Conservation (phyloP, 1,284 basidiomycete genomes). For the Phenoliferia sp. region DNA sequence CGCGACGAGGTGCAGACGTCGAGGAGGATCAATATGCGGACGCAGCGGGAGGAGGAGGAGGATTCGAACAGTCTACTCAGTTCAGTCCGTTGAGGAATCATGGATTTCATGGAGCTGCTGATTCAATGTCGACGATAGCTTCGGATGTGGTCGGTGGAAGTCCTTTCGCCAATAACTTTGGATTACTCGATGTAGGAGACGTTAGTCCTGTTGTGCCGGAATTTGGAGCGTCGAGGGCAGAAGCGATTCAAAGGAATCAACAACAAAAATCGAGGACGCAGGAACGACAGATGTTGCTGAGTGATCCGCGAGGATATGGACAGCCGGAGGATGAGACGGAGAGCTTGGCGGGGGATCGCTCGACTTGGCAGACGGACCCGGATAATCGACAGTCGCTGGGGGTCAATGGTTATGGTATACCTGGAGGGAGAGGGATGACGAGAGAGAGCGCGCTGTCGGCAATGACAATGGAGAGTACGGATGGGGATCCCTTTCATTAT, state of each 20-base stretch:
- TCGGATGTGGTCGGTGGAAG: not conserved
- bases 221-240: not conserved
- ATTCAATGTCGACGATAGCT: not conserved
- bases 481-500: conserved; percentile 17
- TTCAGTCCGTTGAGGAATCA: not conserved
- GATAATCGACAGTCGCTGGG: conserved; percentile 3
- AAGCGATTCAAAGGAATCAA: too few relatives aligned
- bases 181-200: not conserved
- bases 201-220: not conserved
- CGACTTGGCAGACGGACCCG: conserved; percentile 17
- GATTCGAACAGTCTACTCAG: not conserved
- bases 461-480: conserved; percentile 4
- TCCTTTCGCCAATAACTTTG: not conserved
- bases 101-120: not conserved
- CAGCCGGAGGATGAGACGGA: conserved; percentile 15
- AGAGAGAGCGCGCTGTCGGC: not conserved
- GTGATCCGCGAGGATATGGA: conserved; percentile 21
- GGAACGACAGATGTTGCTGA: not conserved
- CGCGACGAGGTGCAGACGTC: not conserved
- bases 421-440: too few relatives aligned
- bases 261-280: too few relatives aligned
- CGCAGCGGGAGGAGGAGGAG: not conserved
- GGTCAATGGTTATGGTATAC: too few relatives aligned
- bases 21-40: not conserved
- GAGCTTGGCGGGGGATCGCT: conserved; percentile 2